Base-by-base conservation (phyloP, 768 basidiomycete genomes). In the Inosperma sp. region DNA sequence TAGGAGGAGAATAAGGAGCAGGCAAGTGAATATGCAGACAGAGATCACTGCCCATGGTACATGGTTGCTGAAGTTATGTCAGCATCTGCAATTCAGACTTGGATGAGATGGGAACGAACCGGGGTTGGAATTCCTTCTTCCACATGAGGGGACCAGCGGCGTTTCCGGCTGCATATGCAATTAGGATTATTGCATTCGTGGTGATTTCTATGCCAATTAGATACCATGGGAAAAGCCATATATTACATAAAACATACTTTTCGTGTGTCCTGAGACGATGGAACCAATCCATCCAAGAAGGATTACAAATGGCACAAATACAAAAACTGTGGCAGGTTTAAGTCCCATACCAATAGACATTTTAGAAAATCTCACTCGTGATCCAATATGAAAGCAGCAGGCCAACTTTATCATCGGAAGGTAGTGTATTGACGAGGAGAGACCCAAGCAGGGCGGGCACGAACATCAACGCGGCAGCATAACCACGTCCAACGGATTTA, bases 91-190 rank as follows among this genome's bases (percentile, higher is more conserved):
- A 25, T n/a, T n/a, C 63, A 53, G 9, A 69, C 83, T 84, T 25
- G 27, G 25, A n/a, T 25, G 31, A 27, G 45, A 81, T 62, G 2
- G 39, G 14, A 44, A 42, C 88, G 48, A 49, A 84, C 84, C 84
- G 74, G 26, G 86, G 86, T 61, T 80, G 75, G 62, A 86, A 89
- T 63, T 75, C 52, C 45, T 72, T 67, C 68, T 85, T 78, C 88
- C 88, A 91, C 79, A 88, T 85, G 59, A 86, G 83, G 21, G 85
- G 83, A 5, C 86, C 77, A 3, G 76, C 83, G 13, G 86, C 79
- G 61, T 91, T 90, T 48, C 86, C 89, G 23, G 88, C 71, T 17
- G 81, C 85, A 64, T 90, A 93, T 1, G 77, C 82, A 51, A 79
- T 73, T 33, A 91, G 76, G 35, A 89, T 72, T 52, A 89, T 77